Evolutionary conservation across 1,139 yeast genomes (phyloP), one percentile per base, ranked within the genome.

Genomic region (Protomyces inundatus): DNA sequence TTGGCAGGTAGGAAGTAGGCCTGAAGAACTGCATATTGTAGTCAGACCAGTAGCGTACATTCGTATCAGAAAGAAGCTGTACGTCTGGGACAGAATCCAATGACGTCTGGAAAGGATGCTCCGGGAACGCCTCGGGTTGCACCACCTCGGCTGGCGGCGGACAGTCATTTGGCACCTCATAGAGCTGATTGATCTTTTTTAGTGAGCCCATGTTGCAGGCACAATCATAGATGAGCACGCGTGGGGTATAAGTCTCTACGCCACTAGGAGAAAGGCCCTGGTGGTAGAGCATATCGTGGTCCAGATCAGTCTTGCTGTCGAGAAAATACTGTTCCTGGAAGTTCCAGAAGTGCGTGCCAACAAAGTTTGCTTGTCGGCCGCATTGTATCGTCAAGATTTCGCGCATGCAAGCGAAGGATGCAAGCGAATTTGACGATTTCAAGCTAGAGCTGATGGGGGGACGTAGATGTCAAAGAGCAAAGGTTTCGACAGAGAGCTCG

Each of bases 41-140:
- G 73, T 90, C 97, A 0, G 93, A 80, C 98, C 98, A 93, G 71
- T 82, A 88, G 50, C 74, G 74, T 0, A 90, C 82, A 61, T 81
- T 81, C 0, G 70, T 70, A 0, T 70, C 69, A 3, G 73, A 73
- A 55, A 88, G 74, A 16, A 50, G 12, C 35, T 32, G 32, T 4
- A 65, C 61, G 3, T 74, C 70, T 3, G 71, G 67, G 16, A 64
- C 64, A 12, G 66, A 65, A 0, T 84, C 85, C 39, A 90, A 73
- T 1, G 85, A 82, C 46, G 36, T 34, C 34, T 64, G 66, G 33
- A 54, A 55, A 6, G 63, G 64, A 36, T 64, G 55, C 66, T 68
- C 72, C 88, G 96, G 71, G 85, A 89, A 30, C 79, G 81, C 67
- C 83, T 84, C 72, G 81, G 83, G 0, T 71, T 69, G 1, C 80